Evolutionary conservation across 768 basidiomycete species (phyloP).

Genomic region (Galerina sulciceps): DNA sequence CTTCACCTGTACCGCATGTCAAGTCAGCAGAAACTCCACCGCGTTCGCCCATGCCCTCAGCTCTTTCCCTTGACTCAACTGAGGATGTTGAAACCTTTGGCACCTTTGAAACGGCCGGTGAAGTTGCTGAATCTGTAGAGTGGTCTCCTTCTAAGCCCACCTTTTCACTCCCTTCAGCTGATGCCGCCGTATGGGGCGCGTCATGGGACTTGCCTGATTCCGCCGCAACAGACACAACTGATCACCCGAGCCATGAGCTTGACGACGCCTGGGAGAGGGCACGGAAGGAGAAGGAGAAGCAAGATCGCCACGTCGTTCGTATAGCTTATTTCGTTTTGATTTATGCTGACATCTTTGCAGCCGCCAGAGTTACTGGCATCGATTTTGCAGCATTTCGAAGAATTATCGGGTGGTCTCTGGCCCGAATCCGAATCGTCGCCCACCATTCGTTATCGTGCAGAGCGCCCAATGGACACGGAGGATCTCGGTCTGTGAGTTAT

Average conservation of each 20-base stretch:
- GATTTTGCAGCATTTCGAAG: conserved; percentile 58
- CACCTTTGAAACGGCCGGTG: conserved; percentile 56
- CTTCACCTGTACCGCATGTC: not conserved
- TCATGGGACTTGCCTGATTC: conserved; percentile 41
- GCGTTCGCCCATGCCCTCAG: conserved; percentile 13
- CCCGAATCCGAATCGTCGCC: conserved; percentile 30
- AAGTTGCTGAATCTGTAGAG: conserved; percentile 32
- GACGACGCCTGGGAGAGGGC: conserved; percentile 75
- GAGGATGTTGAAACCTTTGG: conserved; percentile 62
- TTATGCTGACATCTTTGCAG: conserved; percentile 39
- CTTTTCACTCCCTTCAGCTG: conserved; percentile 24
- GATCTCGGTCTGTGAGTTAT: conserved; percentile 65
- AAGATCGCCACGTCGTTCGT: conserved; percentile 71
- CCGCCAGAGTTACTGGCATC: conserved; percentile 69
- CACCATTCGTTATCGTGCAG: conserved; percentile 21
- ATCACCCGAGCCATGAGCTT: conserved; percentile 27
- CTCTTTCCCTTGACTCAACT: conserved; percentile 18
- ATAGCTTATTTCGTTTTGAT: conserved; percentile 18
- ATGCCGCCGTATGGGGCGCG: conserved; percentile 42
- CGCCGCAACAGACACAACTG: conserved; percentile 13
- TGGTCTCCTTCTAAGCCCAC: conserved; percentile 34
- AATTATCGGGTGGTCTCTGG: conserved; percentile 57
- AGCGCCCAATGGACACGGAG: conserved; percentile 36
- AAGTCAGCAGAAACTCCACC: conserved; percentile 8
- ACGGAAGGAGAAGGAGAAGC: conserved; percentile 56